These are phyloP conservation scores for Pythium sukuiense DNA, from an alignment of 352 stramenopile species.

Conservation along the genomic window DNA sequence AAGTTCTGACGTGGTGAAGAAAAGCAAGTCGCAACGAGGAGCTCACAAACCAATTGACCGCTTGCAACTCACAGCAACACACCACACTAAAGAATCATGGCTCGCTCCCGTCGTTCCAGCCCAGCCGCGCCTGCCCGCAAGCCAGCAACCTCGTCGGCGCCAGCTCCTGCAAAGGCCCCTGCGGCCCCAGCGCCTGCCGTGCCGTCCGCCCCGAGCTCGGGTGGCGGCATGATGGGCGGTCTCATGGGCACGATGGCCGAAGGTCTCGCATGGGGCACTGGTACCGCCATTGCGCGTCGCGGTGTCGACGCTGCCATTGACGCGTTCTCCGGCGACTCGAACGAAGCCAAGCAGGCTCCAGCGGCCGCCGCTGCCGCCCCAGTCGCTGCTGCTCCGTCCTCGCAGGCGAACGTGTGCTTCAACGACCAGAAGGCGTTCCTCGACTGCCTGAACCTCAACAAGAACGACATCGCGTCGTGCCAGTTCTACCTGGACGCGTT, in stretches of 20 bases:
- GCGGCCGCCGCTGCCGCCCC: constrained; percentile 19
- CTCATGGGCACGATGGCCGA: constrained; percentile 94
- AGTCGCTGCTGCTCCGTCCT: constrained; percentile 14
- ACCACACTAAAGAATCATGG: constrained; percentile 40
- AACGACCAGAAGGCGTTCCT: constrained; percentile 78
- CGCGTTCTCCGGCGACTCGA: constrained; percentile 49
- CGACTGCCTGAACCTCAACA: constrained; percentile 74
- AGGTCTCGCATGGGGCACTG: constrained; percentile 96
- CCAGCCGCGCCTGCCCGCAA: constrained; percentile 41
- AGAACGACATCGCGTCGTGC: constrained; percentile 78
- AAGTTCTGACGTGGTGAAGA: constrained; percentile 4
- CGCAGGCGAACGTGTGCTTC: constrained; percentile 39
- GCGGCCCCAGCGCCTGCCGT: constrained; percentile 33
- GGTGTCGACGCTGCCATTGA: constrained; percentile 69
- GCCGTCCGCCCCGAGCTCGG: constrained; percentile 26
- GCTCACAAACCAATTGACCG: constrained; percentile 30
- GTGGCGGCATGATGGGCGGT: constrained; percentile 88
- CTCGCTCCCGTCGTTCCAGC: constrained; percentile 61
- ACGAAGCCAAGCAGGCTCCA: constrained; percentile 30
- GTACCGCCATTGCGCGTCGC: constrained; percentile 93
- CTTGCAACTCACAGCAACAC: background rate
- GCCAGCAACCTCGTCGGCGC: constrained; percentile 25
- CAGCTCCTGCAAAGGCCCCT: constrained; percentile 31
- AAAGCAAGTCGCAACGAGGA: background rate
- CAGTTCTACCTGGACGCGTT: constrained; percentile 85